Conservation (phyloP, 495 filamentous ascomycete species). For the Talaromyces nanjingensis region DNA sequence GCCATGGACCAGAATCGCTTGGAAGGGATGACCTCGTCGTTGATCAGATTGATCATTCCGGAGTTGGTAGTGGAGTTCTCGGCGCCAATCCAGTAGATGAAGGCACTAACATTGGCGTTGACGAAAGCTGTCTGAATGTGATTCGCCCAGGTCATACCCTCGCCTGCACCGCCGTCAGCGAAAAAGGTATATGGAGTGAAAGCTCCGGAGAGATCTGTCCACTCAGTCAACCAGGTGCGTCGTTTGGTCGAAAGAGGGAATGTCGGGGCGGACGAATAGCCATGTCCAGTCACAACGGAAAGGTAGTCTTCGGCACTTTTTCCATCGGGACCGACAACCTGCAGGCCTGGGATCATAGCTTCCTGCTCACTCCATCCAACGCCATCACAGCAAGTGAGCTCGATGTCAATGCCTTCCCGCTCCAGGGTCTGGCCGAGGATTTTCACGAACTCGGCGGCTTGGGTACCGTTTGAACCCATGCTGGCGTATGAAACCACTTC, state of each 20-base stretch:
- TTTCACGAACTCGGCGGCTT: constrained; percentile 43
- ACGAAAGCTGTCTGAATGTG: constrained; percentile 38
- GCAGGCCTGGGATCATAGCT: constrained; percentile 27
- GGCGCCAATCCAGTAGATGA: constrained; percentile 38
- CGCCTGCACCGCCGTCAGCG: constrained; percentile 32
- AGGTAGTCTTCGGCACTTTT: constrained; percentile 23
- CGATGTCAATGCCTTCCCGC: constrained; percentile 24
- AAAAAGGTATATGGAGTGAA: constrained; percentile 44
- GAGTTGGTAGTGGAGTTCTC: constrained; percentile 9
- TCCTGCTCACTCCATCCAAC: constrained; percentile 39
- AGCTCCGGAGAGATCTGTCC: constrained; percentile 36
- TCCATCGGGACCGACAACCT: background rate
- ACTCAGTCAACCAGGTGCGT: constrained; percentile 44
- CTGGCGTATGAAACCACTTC: constrained; percentile 22
- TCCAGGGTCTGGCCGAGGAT: constrained; percentile 35
- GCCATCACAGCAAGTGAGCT: constrained; percentile 48
- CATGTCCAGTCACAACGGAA: constrained; percentile 39
- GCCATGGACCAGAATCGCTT: constrained; percentile 47
- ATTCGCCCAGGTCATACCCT: constrained; percentile 51
- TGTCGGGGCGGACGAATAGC: constrained; percentile 35
- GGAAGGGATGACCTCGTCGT: constrained; percentile 28
- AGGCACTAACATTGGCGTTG: constrained; percentile 36
- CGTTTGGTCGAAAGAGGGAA: constrained; percentile 30
- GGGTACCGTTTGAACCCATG: constrained; percentile 23
- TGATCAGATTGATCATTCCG: constrained; percentile 19